These are phyloP conservation scores for Citrus inodora DNA, from an alignment of 345 rosid genomes.

Conservation along the genomic window DNA sequence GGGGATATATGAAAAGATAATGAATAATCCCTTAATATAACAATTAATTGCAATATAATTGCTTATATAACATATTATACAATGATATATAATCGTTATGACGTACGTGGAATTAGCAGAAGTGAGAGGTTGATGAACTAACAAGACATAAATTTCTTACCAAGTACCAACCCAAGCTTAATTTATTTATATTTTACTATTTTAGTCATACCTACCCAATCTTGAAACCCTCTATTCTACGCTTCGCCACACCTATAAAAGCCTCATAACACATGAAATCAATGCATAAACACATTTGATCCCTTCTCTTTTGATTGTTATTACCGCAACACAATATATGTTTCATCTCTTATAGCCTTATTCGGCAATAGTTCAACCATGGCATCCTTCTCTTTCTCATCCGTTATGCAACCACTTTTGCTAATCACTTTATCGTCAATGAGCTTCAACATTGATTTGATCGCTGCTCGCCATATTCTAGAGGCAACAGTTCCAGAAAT, in stretches of 20 bases:
- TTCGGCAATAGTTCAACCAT: not conserved
- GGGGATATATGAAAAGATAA: too few relatives aligned
- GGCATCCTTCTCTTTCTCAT: not conserved
- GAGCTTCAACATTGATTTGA: not conserved
- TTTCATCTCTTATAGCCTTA: not conserved
- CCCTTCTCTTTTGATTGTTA: not conserved
- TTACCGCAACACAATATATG: not conserved
- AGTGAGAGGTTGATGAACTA: not conserved
- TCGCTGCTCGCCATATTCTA: slow-evolving; percentile 11
- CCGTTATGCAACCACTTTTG: not conserved
- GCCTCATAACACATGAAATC: not conserved
- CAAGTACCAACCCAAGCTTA: not conserved
- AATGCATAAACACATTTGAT: not conserved
- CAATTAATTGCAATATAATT: too few relatives aligned
- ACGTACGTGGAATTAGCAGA: not conserved
- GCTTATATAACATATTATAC: too few relatives aligned
- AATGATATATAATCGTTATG: not conserved
- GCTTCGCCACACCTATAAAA: not conserved
- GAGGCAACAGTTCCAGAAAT: slow-evolving; percentile 12
- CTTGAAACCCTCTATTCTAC: not conserved
- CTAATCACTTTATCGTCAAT: not conserved
- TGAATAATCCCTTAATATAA: not conserved
- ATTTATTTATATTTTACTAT: not conserved
- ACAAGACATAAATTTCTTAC: not conserved
- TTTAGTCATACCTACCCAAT: not conserved